Conservation (phyloP, 2,329 filamentous ascomycete genomes). For the Beauveria pseudobassiana region DNA sequence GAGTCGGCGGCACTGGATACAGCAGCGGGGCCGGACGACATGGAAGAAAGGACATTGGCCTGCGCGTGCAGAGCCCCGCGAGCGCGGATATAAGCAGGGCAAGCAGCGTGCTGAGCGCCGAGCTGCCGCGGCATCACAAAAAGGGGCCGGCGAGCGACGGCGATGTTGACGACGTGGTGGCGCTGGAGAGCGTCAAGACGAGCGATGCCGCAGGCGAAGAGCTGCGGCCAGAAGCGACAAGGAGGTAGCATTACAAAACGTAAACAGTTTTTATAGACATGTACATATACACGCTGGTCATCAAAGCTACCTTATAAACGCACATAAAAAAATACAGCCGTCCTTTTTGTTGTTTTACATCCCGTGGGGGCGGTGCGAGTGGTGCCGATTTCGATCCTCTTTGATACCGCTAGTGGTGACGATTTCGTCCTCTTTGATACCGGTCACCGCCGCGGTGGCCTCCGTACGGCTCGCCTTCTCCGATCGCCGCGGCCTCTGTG, state of each 20-base stretch:
- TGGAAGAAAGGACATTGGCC: conserved; percentile 57
- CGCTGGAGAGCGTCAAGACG: conserved; percentile 27
- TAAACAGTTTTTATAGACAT: background rate
- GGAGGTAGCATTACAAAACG: background rate
- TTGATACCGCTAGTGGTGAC: conserved; percentile 26
- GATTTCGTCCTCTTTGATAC: conserved; percentile 25
- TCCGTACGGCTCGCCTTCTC: conserved; percentile 26
- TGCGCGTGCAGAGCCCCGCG: conserved; percentile 56
- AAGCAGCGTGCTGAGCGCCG: conserved; percentile 52
- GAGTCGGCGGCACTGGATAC: conserved; percentile 22
- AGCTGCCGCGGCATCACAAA: conserved; percentile 5
- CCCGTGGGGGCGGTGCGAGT: background rate
- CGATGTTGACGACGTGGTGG: conserved; percentile 12
- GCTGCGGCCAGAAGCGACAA: conserved; percentile 14
- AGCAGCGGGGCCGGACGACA: conserved; percentile 38
- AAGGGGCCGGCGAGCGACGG: conserved; percentile 9
- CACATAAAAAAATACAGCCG: background rate
- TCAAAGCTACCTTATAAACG: background rate
- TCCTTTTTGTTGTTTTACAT: background rate
- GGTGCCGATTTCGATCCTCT: conserved; percentile 13
- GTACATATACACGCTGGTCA: background rate
- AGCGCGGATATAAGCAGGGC: conserved; percentile 65
- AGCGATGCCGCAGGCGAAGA: conserved; percentile 31
- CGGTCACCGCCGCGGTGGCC: conserved; percentile 28
- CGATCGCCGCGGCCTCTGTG: conserved; percentile 24